A percentile compares a stretch with the other conserved stretches of the same genome.
Conservation (phyloP, 78 protist species). For the Polysphondylium violaceum region DNA sequence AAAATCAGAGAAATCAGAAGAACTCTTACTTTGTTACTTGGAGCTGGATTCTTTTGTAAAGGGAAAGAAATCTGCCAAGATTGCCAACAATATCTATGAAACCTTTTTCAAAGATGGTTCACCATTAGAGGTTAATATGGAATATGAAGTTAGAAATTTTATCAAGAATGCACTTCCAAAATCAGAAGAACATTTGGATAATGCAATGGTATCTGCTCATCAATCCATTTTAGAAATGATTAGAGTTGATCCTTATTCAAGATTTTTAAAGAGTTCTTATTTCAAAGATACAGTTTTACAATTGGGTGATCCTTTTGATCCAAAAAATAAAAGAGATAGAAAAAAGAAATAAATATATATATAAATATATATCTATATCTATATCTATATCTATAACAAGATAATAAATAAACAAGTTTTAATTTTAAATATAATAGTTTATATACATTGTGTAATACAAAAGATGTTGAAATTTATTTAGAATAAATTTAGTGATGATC, state of each 20-base stretch:
- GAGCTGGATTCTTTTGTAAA: slow-evolving; percentile 34
- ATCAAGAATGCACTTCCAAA: slow-evolving; percentile 6
- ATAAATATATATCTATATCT: no score
- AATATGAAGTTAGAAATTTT: slow-evolving; percentile 6
- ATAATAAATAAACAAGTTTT: no score
- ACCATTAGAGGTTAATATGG: slow-evolving; percentile 54
- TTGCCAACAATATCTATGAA: slow-evolving; percentile 42
- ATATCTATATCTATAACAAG: no score
- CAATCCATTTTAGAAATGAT: slow-evolving; percentile 42
- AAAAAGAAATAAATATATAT: slow-evolving; percentile 23
- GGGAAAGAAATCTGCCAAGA: background rate
- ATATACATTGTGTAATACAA: no score
- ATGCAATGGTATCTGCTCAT: background rate
- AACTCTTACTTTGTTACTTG: slow-evolving; percentile 41
- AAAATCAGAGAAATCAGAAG: slow-evolving; percentile 57
- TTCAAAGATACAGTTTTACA: slow-evolving; percentile 1
- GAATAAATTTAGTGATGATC: no score
- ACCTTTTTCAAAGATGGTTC: slow-evolving; percentile 63
- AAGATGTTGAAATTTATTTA: no score
- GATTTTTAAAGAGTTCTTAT: slow-evolving; percentile 20
- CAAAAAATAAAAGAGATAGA: slow-evolving; percentile 30
- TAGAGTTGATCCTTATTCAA: slow-evolving; percentile 26
- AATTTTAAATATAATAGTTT: no score
- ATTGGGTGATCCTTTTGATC: slow-evolving; percentile 65
- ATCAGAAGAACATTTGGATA: background rate